These are phyloP conservation scores for Cephalotrichum gorgonifer DNA, from an alignment of 2,329 filamentous ascomycete species.

Conservation along the genomic window DNA sequence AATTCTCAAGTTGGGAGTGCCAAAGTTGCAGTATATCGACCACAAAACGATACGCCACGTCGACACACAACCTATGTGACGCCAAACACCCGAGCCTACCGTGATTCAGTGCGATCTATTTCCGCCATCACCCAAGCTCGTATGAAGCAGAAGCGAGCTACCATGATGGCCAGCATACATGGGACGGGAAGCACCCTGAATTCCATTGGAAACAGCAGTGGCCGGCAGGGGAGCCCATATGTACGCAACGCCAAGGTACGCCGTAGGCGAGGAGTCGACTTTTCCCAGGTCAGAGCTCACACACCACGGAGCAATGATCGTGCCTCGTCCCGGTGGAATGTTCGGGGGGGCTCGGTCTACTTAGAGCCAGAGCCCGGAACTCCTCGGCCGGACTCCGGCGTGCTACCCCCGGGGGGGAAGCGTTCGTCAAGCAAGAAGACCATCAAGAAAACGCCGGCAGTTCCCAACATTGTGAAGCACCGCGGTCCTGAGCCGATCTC, in stretches of 20 bases:
- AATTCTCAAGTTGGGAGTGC: conserved; percentile 47
- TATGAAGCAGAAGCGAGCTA: background rate
- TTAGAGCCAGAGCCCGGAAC: background rate
- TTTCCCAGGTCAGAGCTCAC: conserved; percentile 26
- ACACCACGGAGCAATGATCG: background rate
- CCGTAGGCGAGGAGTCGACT: conserved; percentile 44
- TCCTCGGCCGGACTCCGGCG: conserved; percentile 3
- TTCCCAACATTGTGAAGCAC: background rate
- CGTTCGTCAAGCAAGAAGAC: background rate
- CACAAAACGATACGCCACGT: background rate
- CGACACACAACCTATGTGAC: background rate
- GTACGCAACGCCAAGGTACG: conserved; percentile 30
- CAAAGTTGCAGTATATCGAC: conserved; percentile 60
- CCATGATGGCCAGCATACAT: background rate
- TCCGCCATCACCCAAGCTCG: background rate
- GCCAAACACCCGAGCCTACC: too few species aligned
- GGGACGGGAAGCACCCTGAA: conserved; percentile 38
- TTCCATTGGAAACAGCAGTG: conserved; percentile 21
- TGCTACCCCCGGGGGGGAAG: background rate
- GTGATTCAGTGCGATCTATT: too few species aligned
- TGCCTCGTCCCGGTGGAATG: background rate
- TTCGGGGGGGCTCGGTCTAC: background rate
- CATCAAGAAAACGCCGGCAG: background rate
- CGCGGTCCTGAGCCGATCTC: conserved; percentile 19
- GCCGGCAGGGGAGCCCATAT: conserved; percentile 28